Evolutionary conservation across 495 filamentous ascomycete genomes (phyloP), one percentile per base, ranked within the genome.

Genomic region (Penicillium coffeae): DNA sequence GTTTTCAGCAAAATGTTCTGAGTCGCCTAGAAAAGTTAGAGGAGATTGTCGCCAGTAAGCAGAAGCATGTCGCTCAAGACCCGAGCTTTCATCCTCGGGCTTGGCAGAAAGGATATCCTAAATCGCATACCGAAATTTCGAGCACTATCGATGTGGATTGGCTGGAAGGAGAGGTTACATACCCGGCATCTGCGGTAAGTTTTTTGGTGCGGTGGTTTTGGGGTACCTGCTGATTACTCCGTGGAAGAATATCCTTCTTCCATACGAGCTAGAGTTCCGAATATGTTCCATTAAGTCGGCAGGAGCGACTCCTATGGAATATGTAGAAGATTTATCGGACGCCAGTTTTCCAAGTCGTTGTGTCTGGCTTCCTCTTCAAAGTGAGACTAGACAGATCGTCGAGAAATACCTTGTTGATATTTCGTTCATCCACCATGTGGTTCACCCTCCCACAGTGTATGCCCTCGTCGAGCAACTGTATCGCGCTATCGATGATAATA

Each of bases 361-460:
- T 46, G 45, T 71, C 20, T 74, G 69, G 68, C 54, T 75, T 1
- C 72, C 73, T 8, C 47, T 52, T 2, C 38, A 62, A 32, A 54
- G 63, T n/a, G 74, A 77, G 45, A 59, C 72, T 3, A 57, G 62
- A 35, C 45, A 57, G 8, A 54, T 77, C 7, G 50, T 75, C 18
- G 55, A 73, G 6, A 74, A 77, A 45, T 75, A 68, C 33, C 46
- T 68, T 9, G 43, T 55, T n/a, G 63, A 73, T 15, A 58, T 71
- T 18, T 65, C 66, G 8, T 61, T 63, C 42, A 44, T 72, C n/a
- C 66, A 72, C 36, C 69, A 73, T 43, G 62, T 74, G 5, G 45
- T 74, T 4, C 63, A 75, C 42, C 51, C 56, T n/a, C 65, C 75
- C 12, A 58, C 66, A 13, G 52, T 69, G 5, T 59, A 58, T 5